These are phyloP conservation scores for Acanthamoeba triangularis DNA, from an alignment of 208 protist species.

Conservation along the genomic window DNA sequence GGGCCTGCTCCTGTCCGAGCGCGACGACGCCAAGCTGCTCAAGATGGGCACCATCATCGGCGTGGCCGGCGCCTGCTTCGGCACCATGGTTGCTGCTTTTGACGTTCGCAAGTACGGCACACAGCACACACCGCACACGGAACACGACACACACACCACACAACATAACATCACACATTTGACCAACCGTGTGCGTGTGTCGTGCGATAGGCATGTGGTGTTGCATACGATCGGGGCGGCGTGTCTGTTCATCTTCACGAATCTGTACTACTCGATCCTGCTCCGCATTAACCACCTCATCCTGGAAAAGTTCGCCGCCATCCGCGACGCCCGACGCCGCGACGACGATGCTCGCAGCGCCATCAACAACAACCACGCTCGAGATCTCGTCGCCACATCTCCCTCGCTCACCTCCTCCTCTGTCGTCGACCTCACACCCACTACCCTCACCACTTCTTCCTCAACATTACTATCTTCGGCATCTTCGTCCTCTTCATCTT, in stretches of 20 bases:
- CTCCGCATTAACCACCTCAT: slow-evolving; percentile 41
- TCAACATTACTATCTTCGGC: background rate
- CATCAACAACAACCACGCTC: background rate
- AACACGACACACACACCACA: background rate
- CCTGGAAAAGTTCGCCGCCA: background rate
- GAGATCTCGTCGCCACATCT: background rate
- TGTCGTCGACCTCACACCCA: background rate
- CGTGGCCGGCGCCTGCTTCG: slow-evolving; percentile 27
- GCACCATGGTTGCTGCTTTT: slow-evolving; percentile 46
- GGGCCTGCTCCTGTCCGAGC: background rate
- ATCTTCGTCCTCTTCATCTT: background rate
- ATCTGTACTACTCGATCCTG: slow-evolving; percentile 51
- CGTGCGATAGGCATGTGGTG: slow-evolving; percentile 29
- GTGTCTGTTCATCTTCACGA: slow-evolving; percentile 47
- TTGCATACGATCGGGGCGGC: slow-evolving; percentile 16
- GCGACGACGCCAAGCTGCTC: slow-evolving; percentile 45
- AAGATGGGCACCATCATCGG: slow-evolving; percentile 63
- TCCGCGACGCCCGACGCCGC: background rate
- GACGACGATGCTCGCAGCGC: background rate
- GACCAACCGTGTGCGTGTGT: no score
- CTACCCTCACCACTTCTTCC: background rate
- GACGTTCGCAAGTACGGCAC: slow-evolving; percentile 17
- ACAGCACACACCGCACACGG: no score
- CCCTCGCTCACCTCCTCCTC: background rate
- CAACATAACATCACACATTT: background rate